A percentile compares a stretch with the other conserved stretches of the same genome.
Evolutionary conservation across 2,329 filamentous ascomycete species (phyloP).

Genomic region (Fusarium musae): DNA sequence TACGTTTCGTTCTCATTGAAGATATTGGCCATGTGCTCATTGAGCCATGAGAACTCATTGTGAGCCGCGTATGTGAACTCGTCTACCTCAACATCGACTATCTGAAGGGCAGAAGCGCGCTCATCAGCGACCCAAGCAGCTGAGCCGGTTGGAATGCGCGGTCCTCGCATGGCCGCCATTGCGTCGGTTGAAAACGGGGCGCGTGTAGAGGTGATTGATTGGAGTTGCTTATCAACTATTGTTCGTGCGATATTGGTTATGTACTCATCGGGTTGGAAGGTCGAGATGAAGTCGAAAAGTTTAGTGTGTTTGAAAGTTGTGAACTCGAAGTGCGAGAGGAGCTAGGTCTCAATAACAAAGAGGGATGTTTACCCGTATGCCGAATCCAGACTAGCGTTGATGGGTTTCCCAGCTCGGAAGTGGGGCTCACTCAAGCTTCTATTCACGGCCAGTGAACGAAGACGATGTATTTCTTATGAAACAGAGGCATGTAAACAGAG

Average conservation of each 20-base stretch:
- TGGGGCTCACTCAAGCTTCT: constrained; percentile 22
- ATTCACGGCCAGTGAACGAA: constrained; percentile 24
- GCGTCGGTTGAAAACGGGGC: constrained; percentile 31
- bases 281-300: constrained; percentile 20
- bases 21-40: constrained; percentile 97
- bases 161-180: constrained; percentile 61
- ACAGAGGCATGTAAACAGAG: background rate
- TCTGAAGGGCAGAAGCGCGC: constrained; percentile 78
- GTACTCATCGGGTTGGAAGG: constrained; percentile 36
- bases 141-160: constrained; percentile 80
- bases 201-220: constrained; percentile 3
- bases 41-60: constrained; percentile 97
- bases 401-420: constrained; percentile 11
- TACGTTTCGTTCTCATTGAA: constrained; percentile 90
- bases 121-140: constrained; percentile 87
- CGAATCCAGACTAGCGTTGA: constrained; percentile 13
- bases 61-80: constrained; percentile 93
- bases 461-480: constrained; percentile 33
- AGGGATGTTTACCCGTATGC: constrained; percentile 26
- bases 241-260: constrained; percentile 31
- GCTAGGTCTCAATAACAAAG: constrained; percentile 35
- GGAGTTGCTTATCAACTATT: constrained; percentile 29
- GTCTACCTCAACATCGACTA: constrained; percentile 84
- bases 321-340: constrained; percentile 34
- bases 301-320: constrained; percentile 30